Base-by-base conservation (phyloP, 306 rosid species). In the Cicer judaicum region DNA sequence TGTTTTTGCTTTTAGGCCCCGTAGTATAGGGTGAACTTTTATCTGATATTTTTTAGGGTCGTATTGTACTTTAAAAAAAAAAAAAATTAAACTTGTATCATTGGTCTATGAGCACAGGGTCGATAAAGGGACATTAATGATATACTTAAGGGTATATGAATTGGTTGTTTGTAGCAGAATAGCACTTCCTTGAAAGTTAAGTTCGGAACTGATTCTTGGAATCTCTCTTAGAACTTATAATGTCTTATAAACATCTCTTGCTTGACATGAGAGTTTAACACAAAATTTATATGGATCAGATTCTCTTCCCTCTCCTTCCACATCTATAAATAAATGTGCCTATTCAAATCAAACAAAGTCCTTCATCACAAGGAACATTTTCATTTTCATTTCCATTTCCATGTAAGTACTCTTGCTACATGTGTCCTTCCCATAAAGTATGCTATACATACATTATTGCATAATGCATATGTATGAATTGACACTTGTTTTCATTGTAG, bases 111-210 rank as follows among this genome's bases (percentile, higher is more conserved):
- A 24, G 29, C 29, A 24, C 1, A 19, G 21, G 21, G 1, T 19
- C 1, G 1, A 19, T 19, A 19, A 19, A 3, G 4, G 34, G 2
- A 4, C 34, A 16, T 16, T 24, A 24, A 3, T 24, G 34, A 24
- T 24, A 24, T 1, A 24, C 3, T 2, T 24, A 24, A 24, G 29
- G 29, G 29, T 2, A 24, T 24, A 2, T 24, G 29, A 24, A 2
- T 24, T 60, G 10, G 39, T 61, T 39, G n/a, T 70, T 29, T 21
- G 4, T 29, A 0, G 7, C 38, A 49, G 14, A 64, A 56, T 65
- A 68, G 19, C 7, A 62, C 44, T 80, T 68, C 73, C 84, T 80
- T 80, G 77, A 61, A 80, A 29, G 50, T 56, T 2, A 75, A 69
- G 84, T 46, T 5, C 18, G 49, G 68, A 75, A 80, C 34, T 74